Evolutionary conservation across 805 yeast species (phyloP).

Genomic region (Pichia sporocuriosa): DNA sequence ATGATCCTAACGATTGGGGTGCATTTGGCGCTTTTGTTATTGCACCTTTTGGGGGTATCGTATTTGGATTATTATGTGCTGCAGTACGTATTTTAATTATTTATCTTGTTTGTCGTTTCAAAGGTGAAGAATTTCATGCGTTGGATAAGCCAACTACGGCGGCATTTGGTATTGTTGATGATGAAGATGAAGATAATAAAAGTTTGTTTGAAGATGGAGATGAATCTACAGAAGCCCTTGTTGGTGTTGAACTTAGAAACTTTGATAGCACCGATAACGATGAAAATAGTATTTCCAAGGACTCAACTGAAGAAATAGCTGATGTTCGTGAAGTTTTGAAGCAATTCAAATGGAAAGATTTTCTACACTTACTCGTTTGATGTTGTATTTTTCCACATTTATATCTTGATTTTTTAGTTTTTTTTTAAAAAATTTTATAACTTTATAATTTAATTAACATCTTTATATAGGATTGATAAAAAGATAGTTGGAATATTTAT

Average conservation of each 20-base stretch:
- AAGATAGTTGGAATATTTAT: too few species aligned
- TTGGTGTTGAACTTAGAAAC: conserved; percentile 10
- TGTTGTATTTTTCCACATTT: too few species aligned
- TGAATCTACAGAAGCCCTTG: conserved; percentile 6
- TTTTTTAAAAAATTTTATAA: too few species aligned
- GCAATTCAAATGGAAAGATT: conserved; percentile 10
- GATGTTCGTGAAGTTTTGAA: conserved; percentile 11
- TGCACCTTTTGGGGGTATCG: conserved; percentile 76
- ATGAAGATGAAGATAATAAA: conserved; percentile 12
- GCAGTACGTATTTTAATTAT: conserved; percentile 37
- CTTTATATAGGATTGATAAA: too few species aligned
- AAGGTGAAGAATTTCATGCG: conserved; percentile 38
- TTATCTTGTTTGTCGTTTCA: conserved; percentile 30
- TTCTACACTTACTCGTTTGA: conserved; percentile 14
- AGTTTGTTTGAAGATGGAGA: conserved; percentile 9
- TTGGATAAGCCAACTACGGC: conserved; percentile 32
- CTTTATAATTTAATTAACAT: too few species aligned
- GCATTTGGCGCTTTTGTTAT: conserved; percentile 91
- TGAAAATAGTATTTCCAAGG: not conserved
- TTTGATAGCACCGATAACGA: not conserved
- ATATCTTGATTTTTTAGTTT: too few species aligned
- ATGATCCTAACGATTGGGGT: conserved; percentile 77
- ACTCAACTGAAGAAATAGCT: conserved; percentile 1
- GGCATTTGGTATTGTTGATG: conserved; percentile 15
- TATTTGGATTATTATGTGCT: conserved; percentile 48